These are phyloP conservation scores for Fusarium subtropicale DNA, from an alignment of 2,329 filamentous ascomycete genomes.

Conservation along the genomic window DNA sequence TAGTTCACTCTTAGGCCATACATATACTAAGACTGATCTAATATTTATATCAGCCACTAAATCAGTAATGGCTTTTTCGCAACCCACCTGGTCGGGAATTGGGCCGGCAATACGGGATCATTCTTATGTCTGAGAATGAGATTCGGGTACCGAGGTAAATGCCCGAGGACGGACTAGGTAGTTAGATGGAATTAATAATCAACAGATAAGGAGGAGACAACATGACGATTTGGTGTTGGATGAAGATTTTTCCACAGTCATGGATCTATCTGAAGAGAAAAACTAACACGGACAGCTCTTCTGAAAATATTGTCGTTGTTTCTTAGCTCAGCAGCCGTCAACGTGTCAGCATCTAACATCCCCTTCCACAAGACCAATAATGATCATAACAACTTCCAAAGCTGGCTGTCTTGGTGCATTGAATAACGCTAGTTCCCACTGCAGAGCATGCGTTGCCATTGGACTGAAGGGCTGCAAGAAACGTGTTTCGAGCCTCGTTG, in stretches of 20 bases:
- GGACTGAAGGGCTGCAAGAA: constrained; percentile 2
- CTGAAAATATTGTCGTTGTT: neutral
- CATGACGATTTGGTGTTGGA: too few species aligned
- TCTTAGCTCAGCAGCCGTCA: neutral
- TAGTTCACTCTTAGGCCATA: too few species aligned
- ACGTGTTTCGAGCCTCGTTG: constrained; percentile 9
- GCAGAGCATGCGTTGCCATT: constrained; percentile 7
- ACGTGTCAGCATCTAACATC: neutral
- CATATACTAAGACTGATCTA: too few species aligned
- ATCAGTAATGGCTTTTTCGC: too few species aligned
- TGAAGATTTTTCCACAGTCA: too few species aligned
- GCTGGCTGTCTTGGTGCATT: constrained; percentile 3
- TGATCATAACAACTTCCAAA: constrained; percentile 22
- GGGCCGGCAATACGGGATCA: neutral
- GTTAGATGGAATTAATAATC: accelerated
- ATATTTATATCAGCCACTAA: too few species aligned
- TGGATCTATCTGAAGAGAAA: accelerated
- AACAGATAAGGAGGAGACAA: too few species aligned
- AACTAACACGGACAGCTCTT: too few species aligned
- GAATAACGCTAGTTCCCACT: constrained; percentile 1
- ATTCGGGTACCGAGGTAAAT: neutral
- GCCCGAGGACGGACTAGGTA: accelerated
- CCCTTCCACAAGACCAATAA: constrained; percentile 5
- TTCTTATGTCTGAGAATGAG: neutral
- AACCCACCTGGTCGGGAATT: too few species aligned